phyloP scores from a whole-genome alignment of 768 basidiomycete species.

The Hemileccinum impolitum region DNA sequence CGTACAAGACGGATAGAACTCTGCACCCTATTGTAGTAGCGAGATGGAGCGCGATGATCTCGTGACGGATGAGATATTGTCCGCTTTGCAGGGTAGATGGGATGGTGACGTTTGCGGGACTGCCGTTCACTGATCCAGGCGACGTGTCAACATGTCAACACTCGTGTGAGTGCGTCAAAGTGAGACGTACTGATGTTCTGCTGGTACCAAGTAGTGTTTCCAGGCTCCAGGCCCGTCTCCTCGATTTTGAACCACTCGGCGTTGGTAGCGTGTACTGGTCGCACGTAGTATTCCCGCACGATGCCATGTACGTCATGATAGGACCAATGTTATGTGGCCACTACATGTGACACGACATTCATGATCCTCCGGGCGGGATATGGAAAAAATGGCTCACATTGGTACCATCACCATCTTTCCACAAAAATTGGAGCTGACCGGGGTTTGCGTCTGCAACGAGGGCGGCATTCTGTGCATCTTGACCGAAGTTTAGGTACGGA shows the following conservation, averaged over 20 bases:
- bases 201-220: conserved; percentile 48
- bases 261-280: conserved; percentile 52
- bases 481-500: conserved; percentile 57
- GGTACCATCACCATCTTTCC: conserved; percentile 46
- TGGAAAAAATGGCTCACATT: conserved; percentile 25
- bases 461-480: conserved; percentile 45
- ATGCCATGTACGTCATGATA: conserved; percentile 70
- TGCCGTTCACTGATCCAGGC: conserved; percentile 36
- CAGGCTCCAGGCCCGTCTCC: conserved; percentile 43
- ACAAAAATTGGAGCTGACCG: conserved; percentile 51
- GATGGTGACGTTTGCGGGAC: conserved; percentile 39
- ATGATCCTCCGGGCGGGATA: neutral
- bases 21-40: conserved; percentile 57
- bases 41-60: conserved; percentile 76
- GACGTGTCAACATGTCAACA: conserved; percentile 2
- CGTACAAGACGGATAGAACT: conserved; percentile 77
- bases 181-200: conserved; percentile 47
- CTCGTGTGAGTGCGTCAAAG: neutral
- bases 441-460: conserved; percentile 56
- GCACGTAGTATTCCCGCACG: conserved; percentile 56
- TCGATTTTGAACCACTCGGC: conserved; percentile 77
- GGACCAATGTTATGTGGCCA: conserved; percentile 65
- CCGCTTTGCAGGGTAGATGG: conserved; percentile 58
- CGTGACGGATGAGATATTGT: conserved; percentile 74
- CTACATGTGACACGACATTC: conserved; percentile 14